Conservation (phyloP, 371 early-diverging fungal species). For the Lichtheimia ramosa region DNA sequence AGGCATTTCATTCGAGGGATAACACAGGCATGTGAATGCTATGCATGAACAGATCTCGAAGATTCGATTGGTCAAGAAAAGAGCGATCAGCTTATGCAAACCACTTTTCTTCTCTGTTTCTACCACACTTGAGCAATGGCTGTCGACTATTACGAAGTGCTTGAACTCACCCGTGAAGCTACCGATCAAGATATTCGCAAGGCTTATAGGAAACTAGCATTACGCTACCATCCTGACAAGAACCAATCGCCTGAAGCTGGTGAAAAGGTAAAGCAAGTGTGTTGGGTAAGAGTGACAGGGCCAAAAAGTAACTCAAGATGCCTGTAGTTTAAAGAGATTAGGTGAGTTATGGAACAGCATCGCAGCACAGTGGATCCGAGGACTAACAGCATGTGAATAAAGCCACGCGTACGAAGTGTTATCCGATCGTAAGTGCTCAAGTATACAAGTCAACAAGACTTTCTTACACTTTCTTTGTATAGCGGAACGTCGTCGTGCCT, state of each 20-base stretch:
- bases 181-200: slow-evolving; percentile 43
- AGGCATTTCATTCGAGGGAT: too few species aligned
- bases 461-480: not conserved
- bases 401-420: slow-evolving; percentile 52
- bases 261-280: slow-evolving; percentile 35
- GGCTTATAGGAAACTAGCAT: slow-evolving; percentile 42
- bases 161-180: slow-evolving; percentile 28
- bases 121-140: slow-evolving; percentile 10
- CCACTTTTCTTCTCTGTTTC: too few species aligned
- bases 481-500: slow-evolving; percentile 42
- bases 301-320: not conserved
- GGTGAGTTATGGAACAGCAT: slow-evolving; percentile 17
- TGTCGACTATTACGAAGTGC: slow-evolving; percentile 29
- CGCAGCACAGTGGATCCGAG: not conserved
- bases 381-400: not conserved
- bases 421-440: slow-evolving; percentile 44
- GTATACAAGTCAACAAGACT: not conserved
- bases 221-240: slow-evolving; percentile 64
- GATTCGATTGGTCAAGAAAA: too few species aligned
- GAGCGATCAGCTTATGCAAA: too few species aligned
- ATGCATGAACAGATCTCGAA: too few species aligned
- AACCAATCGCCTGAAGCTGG: slow-evolving; percentile 43
- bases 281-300: not conserved
- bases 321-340: slow-evolving; percentile 44
- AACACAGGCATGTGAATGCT: too few species aligned